A percentile compares a stretch with the other conserved stretches of the same genome.
phyloP scores from a whole-genome alignment of 2,329 filamentous ascomycete species.

The Neofusicoccum parvum region DNA sequence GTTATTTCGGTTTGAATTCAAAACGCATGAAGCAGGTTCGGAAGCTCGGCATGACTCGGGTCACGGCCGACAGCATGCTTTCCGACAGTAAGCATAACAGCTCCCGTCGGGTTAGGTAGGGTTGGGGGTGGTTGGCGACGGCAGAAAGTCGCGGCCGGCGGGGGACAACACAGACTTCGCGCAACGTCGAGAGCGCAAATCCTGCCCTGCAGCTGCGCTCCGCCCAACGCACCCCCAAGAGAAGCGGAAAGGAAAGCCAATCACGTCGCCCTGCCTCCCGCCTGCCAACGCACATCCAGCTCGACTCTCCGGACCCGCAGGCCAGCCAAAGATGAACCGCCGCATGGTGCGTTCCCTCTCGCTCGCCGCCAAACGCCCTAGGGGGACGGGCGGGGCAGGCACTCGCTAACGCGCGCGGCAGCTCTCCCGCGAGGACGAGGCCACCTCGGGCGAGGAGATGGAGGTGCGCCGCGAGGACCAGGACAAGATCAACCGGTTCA shows the following conservation, averaged over 20 bases:
- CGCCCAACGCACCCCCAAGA: neutral
- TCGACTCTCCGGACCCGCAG: neutral
- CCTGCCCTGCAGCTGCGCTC: neutral
- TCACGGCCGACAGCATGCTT: neutral
- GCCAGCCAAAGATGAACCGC: conserved; percentile 19
- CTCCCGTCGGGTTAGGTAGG: neutral
- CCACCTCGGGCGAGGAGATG: conserved; percentile 73
- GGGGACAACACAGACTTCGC: neutral
- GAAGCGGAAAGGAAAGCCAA: neutral
- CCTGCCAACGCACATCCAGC: neutral
- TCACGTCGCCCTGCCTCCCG: neutral
- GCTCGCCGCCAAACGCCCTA: neutral
- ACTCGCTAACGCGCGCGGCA: conserved; percentile 42
- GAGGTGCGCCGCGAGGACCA: conserved; percentile 96
- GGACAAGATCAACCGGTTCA: conserved; percentile 98
- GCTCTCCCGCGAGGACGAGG: conserved; percentile 94
- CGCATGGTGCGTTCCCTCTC: conserved; percentile 13
- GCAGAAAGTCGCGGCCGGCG: conserved; percentile 13
- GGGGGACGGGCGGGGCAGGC: neutral
- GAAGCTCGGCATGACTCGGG: neutral
- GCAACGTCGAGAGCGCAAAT: conserved; percentile 5
- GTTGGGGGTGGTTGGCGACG: neutral
- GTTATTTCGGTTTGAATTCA: no score
- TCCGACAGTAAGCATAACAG: neutral
- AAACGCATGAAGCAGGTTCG: no score